phyloP scores from a whole-genome alignment of 78 protist genomes.

The Planoprotostelium fungivorum region DNA sequence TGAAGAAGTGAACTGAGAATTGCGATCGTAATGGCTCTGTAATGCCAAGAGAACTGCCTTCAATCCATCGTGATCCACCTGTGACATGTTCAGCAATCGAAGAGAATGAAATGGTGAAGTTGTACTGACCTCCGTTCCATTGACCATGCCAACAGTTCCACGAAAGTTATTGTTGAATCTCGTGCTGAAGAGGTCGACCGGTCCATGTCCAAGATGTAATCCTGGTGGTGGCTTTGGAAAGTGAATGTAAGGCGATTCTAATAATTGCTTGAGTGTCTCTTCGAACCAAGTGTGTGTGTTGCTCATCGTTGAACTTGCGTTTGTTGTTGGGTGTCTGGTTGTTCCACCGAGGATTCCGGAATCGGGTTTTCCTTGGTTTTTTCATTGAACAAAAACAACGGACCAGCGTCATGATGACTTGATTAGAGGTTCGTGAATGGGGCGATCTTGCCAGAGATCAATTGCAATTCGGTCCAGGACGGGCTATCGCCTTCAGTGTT shows the following conservation, averaged over 20 bases:
- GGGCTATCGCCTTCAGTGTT: no score
- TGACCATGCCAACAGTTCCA: neutral
- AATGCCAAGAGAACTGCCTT: neutral
- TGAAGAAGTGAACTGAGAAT: neutral
- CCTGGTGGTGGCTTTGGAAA: neutral
- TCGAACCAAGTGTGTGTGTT: neutral
- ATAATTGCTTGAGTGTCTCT: neutral
- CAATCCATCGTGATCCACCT: neutral
- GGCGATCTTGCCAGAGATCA: no score
- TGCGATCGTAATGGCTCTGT: neutral
- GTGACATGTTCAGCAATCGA: neutral
- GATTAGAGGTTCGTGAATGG: no score
- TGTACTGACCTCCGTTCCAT: neutral
- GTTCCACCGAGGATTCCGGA: no score
- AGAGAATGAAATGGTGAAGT: neutral
- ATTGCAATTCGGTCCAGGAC: no score
- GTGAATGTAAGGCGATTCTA: neutral
- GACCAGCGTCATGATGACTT: no score
- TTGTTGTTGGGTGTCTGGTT: no score
- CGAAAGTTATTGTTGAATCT: neutral
- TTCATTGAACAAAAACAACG: no score
- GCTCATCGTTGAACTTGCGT: no score
- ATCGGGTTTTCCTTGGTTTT: no score
- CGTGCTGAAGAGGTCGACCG: neutral
- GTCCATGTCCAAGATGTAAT: neutral